phyloP scores from a whole-genome alignment of 1,139 yeast species.

The Ogataea hybrid region DNA sequence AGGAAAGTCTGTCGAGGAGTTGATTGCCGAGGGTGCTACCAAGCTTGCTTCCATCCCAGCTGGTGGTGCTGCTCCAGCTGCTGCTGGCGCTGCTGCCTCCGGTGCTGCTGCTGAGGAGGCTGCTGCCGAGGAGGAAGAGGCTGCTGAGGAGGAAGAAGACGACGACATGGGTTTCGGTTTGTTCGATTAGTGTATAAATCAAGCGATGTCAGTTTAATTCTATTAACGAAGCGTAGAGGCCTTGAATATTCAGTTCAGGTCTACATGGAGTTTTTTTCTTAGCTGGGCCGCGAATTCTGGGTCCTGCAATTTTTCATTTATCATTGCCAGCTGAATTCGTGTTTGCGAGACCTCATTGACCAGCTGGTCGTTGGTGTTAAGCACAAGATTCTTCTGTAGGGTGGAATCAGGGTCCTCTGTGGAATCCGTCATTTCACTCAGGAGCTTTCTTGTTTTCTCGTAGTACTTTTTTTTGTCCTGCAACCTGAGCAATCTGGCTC shows the following conservation, averaged over 20 bases:
- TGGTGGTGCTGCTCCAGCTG: constrained; percentile 91
- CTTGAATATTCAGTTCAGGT: not conserved
- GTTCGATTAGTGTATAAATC: constrained; percentile 30
- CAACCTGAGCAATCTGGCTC: too few relatives aligned
- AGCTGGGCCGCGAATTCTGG: constrained; percentile 3
- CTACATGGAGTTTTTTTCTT: constrained; percentile 2
- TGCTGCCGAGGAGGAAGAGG: constrained; percentile 63
- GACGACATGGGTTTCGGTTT: constrained; percentile 39
- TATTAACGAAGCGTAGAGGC: constrained; percentile 2
- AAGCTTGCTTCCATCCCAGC: constrained; percentile 97
- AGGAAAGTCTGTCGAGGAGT: constrained; percentile 80
- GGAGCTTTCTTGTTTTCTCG: too few relatives aligned
- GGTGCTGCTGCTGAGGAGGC: constrained; percentile 69
- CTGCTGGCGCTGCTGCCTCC: constrained; percentile 66
- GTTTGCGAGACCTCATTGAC: constrained; percentile 22
- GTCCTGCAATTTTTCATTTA: constrained; percentile 16
- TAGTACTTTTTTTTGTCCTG: too few relatives aligned
- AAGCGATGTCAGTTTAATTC: constrained; percentile 9
- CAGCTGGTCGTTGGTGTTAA: constrained; percentile 21
- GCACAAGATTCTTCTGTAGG: constrained; percentile 22
- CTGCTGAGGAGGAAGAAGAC: constrained; percentile 55
- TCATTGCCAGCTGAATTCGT: constrained; percentile 22
- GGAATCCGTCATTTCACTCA: too few relatives aligned
- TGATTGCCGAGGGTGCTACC: constrained; percentile 93
- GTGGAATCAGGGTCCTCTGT: too few relatives aligned